Percentiles rank a stretch among this genome's conserved stretches.
phyloP scores from a whole-genome alignment of 176 grass and related monocot species.

The Cenchrus americanus region DNA sequence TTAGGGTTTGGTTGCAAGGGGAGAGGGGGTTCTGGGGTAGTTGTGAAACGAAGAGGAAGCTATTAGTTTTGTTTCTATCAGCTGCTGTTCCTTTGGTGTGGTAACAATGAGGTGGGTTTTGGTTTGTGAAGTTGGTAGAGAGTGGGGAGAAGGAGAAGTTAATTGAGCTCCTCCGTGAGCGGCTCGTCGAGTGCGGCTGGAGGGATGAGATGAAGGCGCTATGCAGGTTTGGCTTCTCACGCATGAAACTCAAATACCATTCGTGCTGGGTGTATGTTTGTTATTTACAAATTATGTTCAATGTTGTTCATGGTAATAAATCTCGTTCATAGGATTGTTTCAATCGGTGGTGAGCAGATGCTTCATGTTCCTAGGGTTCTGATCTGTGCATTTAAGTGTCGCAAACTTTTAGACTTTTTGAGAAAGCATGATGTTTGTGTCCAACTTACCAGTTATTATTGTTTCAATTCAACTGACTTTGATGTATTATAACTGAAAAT shows the following conservation, averaged over 20 bases:
- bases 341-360: neutral
- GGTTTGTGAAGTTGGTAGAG: conserved; percentile 89
- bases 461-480: neutral
- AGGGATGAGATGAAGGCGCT: conserved; percentile 96
- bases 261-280: neutral
- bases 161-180: conserved; percentile 95
- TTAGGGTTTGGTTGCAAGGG: conserved; percentile 42
- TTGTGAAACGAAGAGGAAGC: neutral
- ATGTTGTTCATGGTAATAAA: neutral
- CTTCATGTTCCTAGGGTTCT: neutral
- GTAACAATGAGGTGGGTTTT: conserved; percentile 40
- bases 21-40: neutral
- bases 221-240: conserved; percentile 74
- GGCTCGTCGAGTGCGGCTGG: conserved; percentile 96
- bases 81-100: neutral
- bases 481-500: neutral
- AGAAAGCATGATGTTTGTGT: neutral
- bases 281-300: neutral
- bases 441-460: neutral
- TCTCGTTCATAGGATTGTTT: neutral
- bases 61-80: conserved; percentile 19
- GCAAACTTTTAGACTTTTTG: neutral
- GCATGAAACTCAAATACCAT: conserved; percentile 19
- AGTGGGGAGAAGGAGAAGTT: conserved; percentile 97
- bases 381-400: neutral